Evolutionary conservation across 2,329 filamentous ascomycete genomes (phyloP).

Genomic region (Ceratocystiopsis sp.): DNA sequence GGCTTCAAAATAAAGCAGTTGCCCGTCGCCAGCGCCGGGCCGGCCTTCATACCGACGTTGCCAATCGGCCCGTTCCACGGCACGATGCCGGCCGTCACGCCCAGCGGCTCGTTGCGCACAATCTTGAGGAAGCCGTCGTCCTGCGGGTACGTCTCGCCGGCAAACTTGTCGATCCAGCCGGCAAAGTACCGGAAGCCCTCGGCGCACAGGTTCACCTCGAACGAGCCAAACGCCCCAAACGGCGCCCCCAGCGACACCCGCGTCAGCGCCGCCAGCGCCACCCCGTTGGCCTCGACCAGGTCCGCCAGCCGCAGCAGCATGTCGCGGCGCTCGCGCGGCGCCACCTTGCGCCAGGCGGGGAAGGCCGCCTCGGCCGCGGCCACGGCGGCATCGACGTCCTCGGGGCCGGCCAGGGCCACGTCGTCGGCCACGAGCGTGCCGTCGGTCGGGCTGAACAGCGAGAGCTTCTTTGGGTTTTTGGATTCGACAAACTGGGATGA

Average conservation of each 20-base stretch:
- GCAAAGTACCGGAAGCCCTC: slow-evolving; percentile 30
- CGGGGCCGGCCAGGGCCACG: slow-evolving; percentile 25
- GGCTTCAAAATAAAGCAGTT: slow-evolving; percentile 27
- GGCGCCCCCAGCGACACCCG: slow-evolving; percentile 19
- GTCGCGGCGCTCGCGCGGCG: slow-evolving; percentile 44
- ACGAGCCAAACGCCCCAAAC: slow-evolving; percentile 24
- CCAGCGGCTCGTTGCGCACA: slow-evolving; percentile 19
- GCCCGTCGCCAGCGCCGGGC: slow-evolving; percentile 23
- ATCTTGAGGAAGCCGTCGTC: slow-evolving; percentile 29
- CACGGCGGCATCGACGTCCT: slow-evolving; percentile 52
- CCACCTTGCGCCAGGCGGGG: slow-evolving; percentile 58
- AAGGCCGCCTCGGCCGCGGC: slow-evolving; percentile 56
- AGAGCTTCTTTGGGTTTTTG: slow-evolving; percentile 26
- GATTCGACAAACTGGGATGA: slow-evolving; percentile 17
- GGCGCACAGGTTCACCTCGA: slow-evolving; percentile 26
- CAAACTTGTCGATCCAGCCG: slow-evolving; percentile 23
- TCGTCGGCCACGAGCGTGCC: slow-evolving; percentile 30
- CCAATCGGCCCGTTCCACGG: slow-evolving; percentile 23
- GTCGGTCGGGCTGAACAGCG: slow-evolving; percentile 31
- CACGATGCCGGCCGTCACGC: slow-evolving; percentile 16
- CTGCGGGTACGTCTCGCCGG: slow-evolving; percentile 21
- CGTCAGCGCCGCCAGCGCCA: slow-evolving; percentile 21
- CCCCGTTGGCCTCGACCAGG: slow-evolving; percentile 21
- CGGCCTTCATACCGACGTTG: slow-evolving; percentile 21
- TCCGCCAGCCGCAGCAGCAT: slow-evolving; percentile 27